These are phyloP conservation scores for Cucumis hystrix DNA, from an alignment of 306 rosid genomes.

Conservation along the genomic window DNA sequence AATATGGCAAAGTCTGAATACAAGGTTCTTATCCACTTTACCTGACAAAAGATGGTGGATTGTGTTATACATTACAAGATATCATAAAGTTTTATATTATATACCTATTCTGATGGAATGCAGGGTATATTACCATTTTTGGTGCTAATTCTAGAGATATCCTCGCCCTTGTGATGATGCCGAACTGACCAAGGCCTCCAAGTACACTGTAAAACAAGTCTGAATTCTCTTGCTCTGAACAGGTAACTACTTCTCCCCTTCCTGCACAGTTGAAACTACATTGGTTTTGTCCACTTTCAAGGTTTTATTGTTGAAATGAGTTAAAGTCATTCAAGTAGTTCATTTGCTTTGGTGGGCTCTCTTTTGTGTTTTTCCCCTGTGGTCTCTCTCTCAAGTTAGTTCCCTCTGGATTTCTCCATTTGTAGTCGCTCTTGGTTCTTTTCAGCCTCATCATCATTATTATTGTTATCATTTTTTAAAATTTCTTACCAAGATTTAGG, in stretches of 20 bases:
- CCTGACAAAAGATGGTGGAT: conserved; percentile 29
- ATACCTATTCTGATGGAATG: background rate
- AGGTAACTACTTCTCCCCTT: conserved; percentile 72
- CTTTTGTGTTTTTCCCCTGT: background rate
- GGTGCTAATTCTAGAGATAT: conserved; percentile 86
- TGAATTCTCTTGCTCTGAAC: conserved; percentile 48
- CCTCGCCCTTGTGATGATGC: conserved; percentile 81
- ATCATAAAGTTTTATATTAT: background rate
- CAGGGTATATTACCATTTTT: conserved; percentile 33
- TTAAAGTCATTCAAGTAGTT: background rate
- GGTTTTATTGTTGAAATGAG: background rate
- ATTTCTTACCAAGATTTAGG: background rate
- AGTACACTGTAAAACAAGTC: conserved; percentile 73
- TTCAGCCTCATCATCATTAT: background rate
- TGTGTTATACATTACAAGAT: conserved; percentile 7
- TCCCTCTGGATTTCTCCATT: background rate
- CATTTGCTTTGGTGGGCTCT: background rate
- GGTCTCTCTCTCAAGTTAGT: background rate
- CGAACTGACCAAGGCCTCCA: conserved; percentile 97
- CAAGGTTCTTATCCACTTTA: conserved; percentile 78
- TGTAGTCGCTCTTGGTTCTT: background rate
- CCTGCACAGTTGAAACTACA: conserved; percentile 33
- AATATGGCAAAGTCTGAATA: conserved; percentile 68
- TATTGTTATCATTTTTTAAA: background rate
- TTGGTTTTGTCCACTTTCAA: background rate